Conservation (phyloP, 176 grass and related monocot species). For the maize (Zea mays) region DNA sequence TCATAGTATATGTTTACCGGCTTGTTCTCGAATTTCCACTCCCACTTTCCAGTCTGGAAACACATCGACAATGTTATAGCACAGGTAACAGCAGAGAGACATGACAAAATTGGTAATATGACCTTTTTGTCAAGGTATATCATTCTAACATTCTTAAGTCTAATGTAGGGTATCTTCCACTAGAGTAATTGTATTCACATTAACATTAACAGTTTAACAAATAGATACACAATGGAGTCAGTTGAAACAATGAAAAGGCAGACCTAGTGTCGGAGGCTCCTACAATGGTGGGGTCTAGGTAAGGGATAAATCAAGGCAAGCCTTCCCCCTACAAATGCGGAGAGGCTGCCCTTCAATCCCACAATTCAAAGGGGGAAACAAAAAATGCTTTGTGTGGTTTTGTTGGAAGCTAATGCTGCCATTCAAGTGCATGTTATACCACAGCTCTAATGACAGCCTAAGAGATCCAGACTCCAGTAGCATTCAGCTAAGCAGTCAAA, state of each 20-base stretch:
- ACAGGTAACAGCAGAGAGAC: conserved; percentile 5
- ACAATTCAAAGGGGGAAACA: not conserved
- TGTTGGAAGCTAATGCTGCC: not conserved
- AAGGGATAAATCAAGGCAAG: too few species aligned
- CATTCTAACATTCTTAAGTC: conserved; percentile 9
- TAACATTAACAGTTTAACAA: not conserved
- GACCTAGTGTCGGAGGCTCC: too few species aligned
- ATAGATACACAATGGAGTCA: not conserved
- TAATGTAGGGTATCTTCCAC: not conserved
- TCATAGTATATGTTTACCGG: conserved; percentile 76
- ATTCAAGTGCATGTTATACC: not conserved
- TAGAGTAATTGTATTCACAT: not conserved
- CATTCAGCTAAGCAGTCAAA: not conserved
- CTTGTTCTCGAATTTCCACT: conserved; percentile 74
- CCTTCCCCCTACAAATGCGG: too few species aligned
- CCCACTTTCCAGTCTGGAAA: conserved; percentile 83
- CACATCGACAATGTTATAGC: conserved; percentile 24
- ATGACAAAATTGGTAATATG: conserved; percentile 27
- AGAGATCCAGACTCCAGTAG: not conserved
- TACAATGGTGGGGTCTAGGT: too few species aligned
- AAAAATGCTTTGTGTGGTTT: not conserved
- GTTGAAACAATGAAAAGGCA: not conserved
- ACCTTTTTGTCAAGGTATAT: not conserved
- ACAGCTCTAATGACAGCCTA: not conserved
- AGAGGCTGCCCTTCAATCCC: too few species aligned